Conservation (phyloP, 169 alveolate genomes). For the Babesia ovata region DNA sequence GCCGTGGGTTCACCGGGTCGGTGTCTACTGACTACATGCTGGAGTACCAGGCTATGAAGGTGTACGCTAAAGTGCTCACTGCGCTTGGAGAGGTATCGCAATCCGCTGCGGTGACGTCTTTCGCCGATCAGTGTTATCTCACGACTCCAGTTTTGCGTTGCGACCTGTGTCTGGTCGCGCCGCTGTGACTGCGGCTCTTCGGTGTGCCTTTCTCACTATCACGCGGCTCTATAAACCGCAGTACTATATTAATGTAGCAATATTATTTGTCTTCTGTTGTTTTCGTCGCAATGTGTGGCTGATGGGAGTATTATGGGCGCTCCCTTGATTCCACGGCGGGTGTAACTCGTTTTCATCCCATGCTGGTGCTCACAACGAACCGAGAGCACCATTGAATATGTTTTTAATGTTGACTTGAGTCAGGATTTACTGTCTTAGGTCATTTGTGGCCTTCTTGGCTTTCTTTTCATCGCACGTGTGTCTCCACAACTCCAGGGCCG, state of each 20-base stretch:
- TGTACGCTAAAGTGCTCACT: constrained; percentile 40
- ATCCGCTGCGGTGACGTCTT: constrained; percentile 16
- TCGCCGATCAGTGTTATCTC: constrained; percentile 52
- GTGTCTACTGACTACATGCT: constrained; percentile 47
- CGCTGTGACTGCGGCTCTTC: constrained; percentile 23
- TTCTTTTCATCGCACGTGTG: constrained; percentile 5
- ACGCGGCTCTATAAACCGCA: neutral
- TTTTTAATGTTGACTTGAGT: neutral
- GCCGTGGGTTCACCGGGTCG: constrained; percentile 25
- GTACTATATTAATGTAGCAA: neutral
- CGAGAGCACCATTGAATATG: neutral
- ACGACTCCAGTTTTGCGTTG: constrained; percentile 46
- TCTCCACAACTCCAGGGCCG: neutral
- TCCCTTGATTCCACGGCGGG: constrained; percentile 16
- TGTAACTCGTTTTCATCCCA: neutral
- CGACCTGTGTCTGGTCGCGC: constrained; percentile 55
- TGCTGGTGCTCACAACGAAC: neutral
- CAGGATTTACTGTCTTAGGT: neutral
- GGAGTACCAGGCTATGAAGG: constrained; percentile 40
- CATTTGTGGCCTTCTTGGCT: neutral
- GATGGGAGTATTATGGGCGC: neutral
- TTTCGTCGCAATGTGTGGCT: constrained; percentile 6
- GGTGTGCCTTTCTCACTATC: neutral
- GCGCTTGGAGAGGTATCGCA: constrained; percentile 34
- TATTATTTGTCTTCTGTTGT: neutral